Conservation (phyloP, 2,329 filamentous ascomycete species). For the Rhynchosporium agropyri region DNA sequence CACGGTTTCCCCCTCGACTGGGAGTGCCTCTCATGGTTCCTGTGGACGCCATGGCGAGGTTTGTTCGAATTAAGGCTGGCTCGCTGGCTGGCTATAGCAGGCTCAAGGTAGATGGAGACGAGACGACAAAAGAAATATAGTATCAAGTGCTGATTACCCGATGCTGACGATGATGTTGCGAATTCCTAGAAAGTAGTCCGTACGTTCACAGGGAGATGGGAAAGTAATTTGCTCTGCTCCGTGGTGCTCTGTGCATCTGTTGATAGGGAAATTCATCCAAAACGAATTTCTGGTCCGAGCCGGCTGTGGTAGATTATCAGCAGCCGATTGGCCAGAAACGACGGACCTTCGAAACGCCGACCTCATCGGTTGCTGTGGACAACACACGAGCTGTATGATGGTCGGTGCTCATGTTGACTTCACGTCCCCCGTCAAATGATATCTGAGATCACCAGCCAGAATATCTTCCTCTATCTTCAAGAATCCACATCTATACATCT, state of each 20-base stretch:
- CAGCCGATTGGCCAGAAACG: slow-evolving; percentile 12
- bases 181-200: slow-evolving; percentile 1
- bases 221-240: neutral
- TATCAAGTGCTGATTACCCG: slow-evolving; percentile 31
- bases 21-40: slow-evolving; percentile 71
- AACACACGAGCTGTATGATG: neutral
- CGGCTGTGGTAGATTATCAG: neutral
- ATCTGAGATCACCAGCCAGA: slow-evolving; percentile 16
- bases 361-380: slow-evolving; percentile 3
- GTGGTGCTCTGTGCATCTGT: slow-evolving; percentile 1
- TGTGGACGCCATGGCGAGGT: slow-evolving; percentile 36
- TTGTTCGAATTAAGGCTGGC: slow-evolving; percentile 9
- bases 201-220: slow-evolving; percentile 5
- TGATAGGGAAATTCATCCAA: slow-evolving; percentile 24
- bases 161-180: slow-evolving; percentile 15
- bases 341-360: slow-evolving; percentile 1
- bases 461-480: slow-evolving; percentile 1
- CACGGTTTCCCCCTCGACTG: slow-evolving; percentile 61
- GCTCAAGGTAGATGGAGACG: neutral
- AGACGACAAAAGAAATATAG: slow-evolving; percentile 22
- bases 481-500: slow-evolving; percentile 1
- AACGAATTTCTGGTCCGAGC: slow-evolving; percentile 1
- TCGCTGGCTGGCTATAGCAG: neutral
- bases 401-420: slow-evolving; percentile 21
- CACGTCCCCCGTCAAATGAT: slow-evolving; percentile 6